Evolutionary conservation across 2,329 filamentous ascomycete genomes (phyloP).

Genomic region (Colletotrichum falcatum): DNA sequence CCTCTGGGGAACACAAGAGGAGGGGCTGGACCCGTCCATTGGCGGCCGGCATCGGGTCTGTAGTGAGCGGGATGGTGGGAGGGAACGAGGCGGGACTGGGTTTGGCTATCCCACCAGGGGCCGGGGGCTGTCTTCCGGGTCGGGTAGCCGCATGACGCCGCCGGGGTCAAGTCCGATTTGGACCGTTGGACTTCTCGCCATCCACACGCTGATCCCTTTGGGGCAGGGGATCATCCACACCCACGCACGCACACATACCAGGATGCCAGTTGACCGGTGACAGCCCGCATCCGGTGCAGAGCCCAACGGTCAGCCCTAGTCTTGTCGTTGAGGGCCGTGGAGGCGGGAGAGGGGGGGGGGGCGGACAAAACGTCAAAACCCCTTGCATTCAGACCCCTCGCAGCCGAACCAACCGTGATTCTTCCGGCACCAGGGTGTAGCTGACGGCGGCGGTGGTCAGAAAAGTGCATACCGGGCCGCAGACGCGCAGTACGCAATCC

Average conservation of each 20-base stretch:
- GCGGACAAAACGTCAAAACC: neutral
- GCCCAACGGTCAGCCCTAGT: neutral
- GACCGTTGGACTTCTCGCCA: neutral
- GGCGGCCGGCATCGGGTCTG: neutral
- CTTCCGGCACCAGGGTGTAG: neutral
- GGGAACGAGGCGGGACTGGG: slow-evolving; percentile 8
- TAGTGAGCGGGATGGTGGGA: slow-evolving; percentile 3
- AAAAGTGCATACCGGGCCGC: slow-evolving; percentile 1
- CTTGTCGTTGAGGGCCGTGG: neutral
- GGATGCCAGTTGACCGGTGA: neutral
- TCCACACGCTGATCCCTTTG: slow-evolving; percentile 8
- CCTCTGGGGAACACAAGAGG: slow-evolving; percentile 2
- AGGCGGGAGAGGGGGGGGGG: neutral
- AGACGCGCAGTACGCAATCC: neutral
- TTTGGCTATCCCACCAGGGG: neutral
- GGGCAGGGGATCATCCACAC: neutral
- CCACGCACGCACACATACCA: neutral
- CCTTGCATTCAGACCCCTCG: neutral
- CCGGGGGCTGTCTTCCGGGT: slow-evolving; percentile 18
- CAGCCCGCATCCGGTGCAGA: neutral
- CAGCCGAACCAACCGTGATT: neutral
- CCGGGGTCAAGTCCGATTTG: neutral
- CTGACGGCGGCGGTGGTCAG: neutral
- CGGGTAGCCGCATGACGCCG: slow-evolving; percentile 30
- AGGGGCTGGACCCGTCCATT: neutral